Evolutionary conservation across 2,329 filamentous ascomycete species (phyloP), one percentile per base, ranked within the genome.

Genomic region (Tympanopsis confertula): DNA sequence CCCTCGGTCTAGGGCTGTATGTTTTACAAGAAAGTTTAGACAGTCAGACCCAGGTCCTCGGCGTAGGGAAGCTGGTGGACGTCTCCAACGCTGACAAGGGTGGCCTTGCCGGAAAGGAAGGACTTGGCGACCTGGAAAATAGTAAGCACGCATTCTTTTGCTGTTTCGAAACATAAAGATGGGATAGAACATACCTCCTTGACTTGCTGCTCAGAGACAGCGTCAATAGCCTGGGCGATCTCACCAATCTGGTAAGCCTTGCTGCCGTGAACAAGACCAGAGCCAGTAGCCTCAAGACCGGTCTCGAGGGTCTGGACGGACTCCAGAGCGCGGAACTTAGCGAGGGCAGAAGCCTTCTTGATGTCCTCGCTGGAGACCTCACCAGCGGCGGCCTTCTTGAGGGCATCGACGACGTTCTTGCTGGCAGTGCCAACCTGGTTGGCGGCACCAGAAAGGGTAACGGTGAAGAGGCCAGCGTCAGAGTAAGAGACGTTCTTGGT

Each of bases 271-370:
- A 33, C 17, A 10, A 33, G 30, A 15, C 10, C 30, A 17, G 30
- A 13, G 15, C 30, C 30, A 18, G 30, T 10, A 15, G 30, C 30
- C 30, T 33, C 30, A 33, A 33, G 30, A 7, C 30, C 30, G 30
- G 30, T 33, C 30, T 33, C 30, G 30, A 33, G 30, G 30, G 30
- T 33, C 30, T 33, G 30, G 7, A 18, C 30, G 10, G 30, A 33
- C 30, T 33, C 30, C 10, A 33, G 30, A 33, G 30, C 30, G 17
- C 30, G 30, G 30, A 33, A 33, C 30, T 33, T 33, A 15, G 30
- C 30, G 10, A 33, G 15, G 17, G 30, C 30, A 18, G 15, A 7
- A 15, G 30, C 30, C 30, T 33, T 33, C 30, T 33, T 33, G 30
- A 33, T 33, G 10, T 33, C 30, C 30, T 33, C 30, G 15, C 15